Evolutionary conservation across 768 basidiomycete genomes (phyloP), one percentile per base, ranked within the genome.

Genomic region (Lepiota brunneoincarnata): DNA sequence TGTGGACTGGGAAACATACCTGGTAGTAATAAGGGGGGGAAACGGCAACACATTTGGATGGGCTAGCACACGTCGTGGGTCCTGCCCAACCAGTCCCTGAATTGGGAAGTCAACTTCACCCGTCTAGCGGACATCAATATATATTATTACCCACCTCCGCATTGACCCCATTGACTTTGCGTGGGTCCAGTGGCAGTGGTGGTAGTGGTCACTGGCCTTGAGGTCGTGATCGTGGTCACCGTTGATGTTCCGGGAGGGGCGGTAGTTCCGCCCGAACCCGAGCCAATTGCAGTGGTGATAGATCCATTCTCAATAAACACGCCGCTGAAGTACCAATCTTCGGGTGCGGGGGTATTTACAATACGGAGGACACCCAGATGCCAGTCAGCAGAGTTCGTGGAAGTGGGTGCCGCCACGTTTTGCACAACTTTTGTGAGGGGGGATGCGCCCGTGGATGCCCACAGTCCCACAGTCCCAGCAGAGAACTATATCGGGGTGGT

Each of bases 341-440:
- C 82, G 9, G 74, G 64, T 28, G 66, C 64, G 41, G 72, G 63
- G 36, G 65, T 72, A 63, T 77, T 79, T 18, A 77, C 71, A 56
- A 86, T 68, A 54, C 81, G 78, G 34, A 84, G 76, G 21, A 84
- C 80, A 37, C 82, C 82, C 45, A 86, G 69, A 68, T 84, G 84
- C 72, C 74, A 85, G 65, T 83, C 82, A 28, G 69, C 78, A 17
- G 80, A 82, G 67, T 83, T 82, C 47, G 83, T 84, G 10, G 74
- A 81, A 0, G 82, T 75, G 20, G 74, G 74, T 1, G 78, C 78
- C 5, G 74, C 65, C 17, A 76, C 58, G 66, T 79, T 77, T 26
- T 71, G 59, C 24, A 74, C 74, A 47, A 84, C 81, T 61, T 80
- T 75, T 42, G 65, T 69, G 46, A 86, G 71, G 1, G 81, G 76